Evolutionary conservation across 208 protist genomes (phyloP).

Genomic region (Crithidia fasciculata): DNA sequence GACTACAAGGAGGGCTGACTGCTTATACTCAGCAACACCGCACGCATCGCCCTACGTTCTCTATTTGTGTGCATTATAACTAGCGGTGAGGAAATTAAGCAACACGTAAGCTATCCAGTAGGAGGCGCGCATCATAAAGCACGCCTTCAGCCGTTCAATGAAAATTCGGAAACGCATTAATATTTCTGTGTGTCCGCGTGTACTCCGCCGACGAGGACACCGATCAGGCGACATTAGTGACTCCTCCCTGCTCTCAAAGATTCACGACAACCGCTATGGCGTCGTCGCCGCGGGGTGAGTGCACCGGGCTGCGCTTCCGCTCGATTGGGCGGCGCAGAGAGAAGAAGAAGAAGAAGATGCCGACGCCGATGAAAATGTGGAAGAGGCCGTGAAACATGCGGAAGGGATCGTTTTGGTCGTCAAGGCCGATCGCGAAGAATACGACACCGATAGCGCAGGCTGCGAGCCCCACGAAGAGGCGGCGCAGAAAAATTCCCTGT

Average conservation of each 20-base stretch:
- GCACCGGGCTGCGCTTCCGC: constrained; percentile 8
- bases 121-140: no score
- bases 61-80: no score
- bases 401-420: constrained; percentile 61
- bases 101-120: no score
- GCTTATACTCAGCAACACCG: no score
- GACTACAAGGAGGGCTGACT: no score
- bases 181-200: no score
- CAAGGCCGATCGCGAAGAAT: constrained; percentile 66
- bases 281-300: constrained; percentile 17
- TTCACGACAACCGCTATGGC: constrained; percentile 16
- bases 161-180: no score
- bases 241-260: constrained; percentile 1
- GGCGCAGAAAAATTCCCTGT: constrained; percentile 16
- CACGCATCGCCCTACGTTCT: no score
- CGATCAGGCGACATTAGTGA: no score
- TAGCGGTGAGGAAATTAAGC: no score
- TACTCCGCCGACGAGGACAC: no score
- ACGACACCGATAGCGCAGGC: constrained; percentile 30
- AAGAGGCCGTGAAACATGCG: constrained; percentile 82
- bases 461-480: constrained; percentile 30
- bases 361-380: constrained; percentile 57
- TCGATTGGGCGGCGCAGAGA: constrained; percentile 20
- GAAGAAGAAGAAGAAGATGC: constrained; percentile 52
- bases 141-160: no score